Evolutionary conservation across 2,329 filamentous ascomycete genomes (phyloP).

Genomic region (Claviceps digitariae): DNA sequence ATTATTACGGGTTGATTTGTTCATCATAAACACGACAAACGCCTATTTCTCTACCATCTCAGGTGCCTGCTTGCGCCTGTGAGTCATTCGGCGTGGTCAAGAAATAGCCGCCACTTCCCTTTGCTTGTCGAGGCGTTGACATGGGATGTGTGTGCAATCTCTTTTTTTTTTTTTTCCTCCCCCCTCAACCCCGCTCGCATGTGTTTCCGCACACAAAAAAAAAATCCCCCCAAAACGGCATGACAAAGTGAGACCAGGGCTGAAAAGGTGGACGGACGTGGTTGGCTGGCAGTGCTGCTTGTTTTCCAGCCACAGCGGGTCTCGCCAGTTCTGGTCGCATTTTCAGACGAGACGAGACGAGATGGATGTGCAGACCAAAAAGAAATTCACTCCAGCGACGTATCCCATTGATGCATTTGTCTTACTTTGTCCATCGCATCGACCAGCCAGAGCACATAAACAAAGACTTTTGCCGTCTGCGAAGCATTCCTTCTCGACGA

Average conservation of each 20-base stretch:
- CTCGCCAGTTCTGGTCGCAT: neutral
- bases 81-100: neutral
- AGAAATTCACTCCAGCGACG: too few species aligned
- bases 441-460: too few species aligned
- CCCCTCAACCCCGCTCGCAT: neutral
- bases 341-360: neutral
- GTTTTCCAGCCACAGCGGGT: neutral
- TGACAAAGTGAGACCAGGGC: too few species aligned
- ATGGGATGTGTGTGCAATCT: neutral
- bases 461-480: too few species aligned
- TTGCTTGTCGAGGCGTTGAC: neutral
- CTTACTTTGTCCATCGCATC: too few species aligned
- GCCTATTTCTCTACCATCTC: neutral
- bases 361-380: too few species aligned
- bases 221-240: neutral
- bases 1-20: neutral
- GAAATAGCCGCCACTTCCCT: neutral
- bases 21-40: neutral
- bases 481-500: too few species aligned
- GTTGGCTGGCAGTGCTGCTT: neutral
- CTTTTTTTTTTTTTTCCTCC: neutral
- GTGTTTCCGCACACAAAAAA: neutral
- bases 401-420: too few species aligned
- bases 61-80: neutral
- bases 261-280: neutral